Conservation (phyloP, 176 grass and related monocot species). For the Eleusine indica region DNA sequence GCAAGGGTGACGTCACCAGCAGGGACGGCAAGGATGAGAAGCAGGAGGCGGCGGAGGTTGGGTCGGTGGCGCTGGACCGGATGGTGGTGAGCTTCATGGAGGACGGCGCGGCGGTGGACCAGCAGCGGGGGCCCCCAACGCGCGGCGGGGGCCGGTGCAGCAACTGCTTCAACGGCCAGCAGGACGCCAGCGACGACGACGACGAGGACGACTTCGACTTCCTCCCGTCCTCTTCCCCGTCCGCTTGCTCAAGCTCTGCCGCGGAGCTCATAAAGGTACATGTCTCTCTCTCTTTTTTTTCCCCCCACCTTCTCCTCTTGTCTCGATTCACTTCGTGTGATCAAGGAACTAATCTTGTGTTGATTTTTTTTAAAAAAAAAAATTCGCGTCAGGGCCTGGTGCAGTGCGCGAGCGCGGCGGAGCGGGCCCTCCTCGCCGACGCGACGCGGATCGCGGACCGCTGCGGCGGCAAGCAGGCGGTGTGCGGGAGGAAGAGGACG, state of each 20-base stretch:
- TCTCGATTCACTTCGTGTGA: no score
- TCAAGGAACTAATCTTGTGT: no score
- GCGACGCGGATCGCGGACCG: conserved; percentile 57
- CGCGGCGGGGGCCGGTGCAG: conserved; percentile 41
- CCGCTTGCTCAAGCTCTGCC: neutral
- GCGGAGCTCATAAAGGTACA: conserved; percentile 63
- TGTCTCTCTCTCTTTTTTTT: neutral
- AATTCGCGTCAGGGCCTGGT: conserved; percentile 52
- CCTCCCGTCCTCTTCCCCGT: conserved; percentile 19
- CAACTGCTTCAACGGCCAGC: conserved; percentile 74
- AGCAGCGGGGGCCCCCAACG: conserved; percentile 18
- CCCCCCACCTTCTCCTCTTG: no score
- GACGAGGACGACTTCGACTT: conserved; percentile 70
- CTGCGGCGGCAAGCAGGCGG: conserved; percentile 17
- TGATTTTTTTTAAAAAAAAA: no score
- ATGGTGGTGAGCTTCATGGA: conserved; percentile 86
- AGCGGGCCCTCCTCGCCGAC: conserved; percentile 75
- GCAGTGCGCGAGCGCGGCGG: conserved; percentile 60
- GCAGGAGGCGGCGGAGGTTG: conserved; percentile 27
- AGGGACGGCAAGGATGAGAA: conserved; percentile 53
- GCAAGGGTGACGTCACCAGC: neutral
- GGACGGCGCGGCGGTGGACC: conserved; percentile 43
- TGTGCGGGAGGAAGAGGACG: neutral
- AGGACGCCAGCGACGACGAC: conserved; percentile 36
- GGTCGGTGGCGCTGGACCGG: conserved; percentile 54